These are phyloP conservation scores for Acidomyces sp. DNA, from an alignment of 495 filamentous ascomycete species.

Conservation along the genomic window DNA sequence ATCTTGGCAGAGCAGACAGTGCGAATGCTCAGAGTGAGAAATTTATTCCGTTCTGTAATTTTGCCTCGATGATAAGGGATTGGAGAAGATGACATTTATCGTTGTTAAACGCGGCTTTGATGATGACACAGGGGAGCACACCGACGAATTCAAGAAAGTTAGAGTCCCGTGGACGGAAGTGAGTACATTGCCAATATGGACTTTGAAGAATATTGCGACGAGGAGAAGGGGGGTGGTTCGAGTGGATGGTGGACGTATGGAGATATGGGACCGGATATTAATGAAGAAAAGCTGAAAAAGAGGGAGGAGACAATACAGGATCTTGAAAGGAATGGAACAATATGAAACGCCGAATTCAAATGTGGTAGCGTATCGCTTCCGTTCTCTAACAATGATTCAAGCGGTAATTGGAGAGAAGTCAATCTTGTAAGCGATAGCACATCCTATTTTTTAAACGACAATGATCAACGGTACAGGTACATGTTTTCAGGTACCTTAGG, in stretches of 20 bases:
- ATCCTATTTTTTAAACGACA: too few species aligned
- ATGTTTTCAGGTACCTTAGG: too few species aligned
- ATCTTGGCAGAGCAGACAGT: too few species aligned
- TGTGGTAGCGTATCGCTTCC: too few species aligned
- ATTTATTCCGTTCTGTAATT: too few species aligned
- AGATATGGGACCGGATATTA: background rate
- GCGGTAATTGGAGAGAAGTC: too few species aligned
- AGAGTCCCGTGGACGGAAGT: conserved; percentile 1
- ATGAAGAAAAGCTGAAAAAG: background rate
- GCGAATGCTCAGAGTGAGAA: too few species aligned
- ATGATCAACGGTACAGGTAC: too few species aligned
- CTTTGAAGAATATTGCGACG: conserved; percentile 4
- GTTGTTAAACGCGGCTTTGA: background rate
- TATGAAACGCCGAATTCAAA: background rate
- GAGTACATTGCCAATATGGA: conserved; percentile 2
- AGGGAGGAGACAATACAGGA: background rate
- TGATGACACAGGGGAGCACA: conserved; percentile 1
- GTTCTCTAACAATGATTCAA: too few species aligned
- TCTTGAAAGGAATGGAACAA: background rate
- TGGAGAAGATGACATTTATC: conserved; percentile 1
- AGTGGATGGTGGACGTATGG: conserved; percentile 2
- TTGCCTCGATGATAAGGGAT: conserved; percentile 2
- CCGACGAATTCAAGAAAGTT: background rate
- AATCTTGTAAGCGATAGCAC: too few species aligned
- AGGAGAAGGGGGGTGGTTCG: background rate